phyloP scores from a whole-genome alignment of 2,329 filamentous ascomycete genomes.

The Ophiostoma montium region DNA sequence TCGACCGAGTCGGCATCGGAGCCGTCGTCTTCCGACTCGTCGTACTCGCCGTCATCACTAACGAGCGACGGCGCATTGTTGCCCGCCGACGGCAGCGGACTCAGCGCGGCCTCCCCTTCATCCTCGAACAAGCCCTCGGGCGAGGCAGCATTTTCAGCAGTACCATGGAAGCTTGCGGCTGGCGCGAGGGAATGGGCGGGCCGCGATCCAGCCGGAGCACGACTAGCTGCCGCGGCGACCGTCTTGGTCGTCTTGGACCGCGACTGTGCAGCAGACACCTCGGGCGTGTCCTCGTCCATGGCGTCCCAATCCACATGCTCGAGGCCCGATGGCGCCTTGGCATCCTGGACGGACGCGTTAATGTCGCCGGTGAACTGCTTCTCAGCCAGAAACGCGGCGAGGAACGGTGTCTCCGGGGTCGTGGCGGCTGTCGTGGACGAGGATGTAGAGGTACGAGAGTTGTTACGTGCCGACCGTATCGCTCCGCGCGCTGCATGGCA shows the following conservation, averaged over 20 bases:
- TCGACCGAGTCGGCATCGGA: constrained; percentile 47
- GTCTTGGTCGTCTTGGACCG: background rate
- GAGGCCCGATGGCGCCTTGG: constrained; percentile 40
- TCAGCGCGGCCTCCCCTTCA: constrained; percentile 45
- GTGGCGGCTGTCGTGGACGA: too few relatives aligned
- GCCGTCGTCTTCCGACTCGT: constrained; percentile 53
- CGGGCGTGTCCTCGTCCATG: background rate
- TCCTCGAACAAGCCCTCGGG: constrained; percentile 25
- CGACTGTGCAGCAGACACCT: background rate
- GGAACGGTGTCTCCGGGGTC: constrained; percentile 39
- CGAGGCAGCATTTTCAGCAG: background rate
- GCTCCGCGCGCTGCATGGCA: constrained; percentile 16
- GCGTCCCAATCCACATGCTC: constrained; percentile 28
- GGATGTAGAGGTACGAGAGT: background rate
- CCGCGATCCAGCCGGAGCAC: constrained; percentile 45
- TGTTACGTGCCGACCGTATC: background rate
- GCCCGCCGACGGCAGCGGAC: constrained; percentile 54
- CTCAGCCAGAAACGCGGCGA: constrained; percentile 50
- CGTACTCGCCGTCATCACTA: constrained; percentile 68
- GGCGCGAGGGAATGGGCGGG: constrained; percentile 24
- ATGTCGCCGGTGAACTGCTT: constrained; percentile 49
- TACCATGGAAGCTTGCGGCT: constrained; percentile 13
- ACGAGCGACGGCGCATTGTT: constrained; percentile 69
- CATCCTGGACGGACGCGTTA: constrained; percentile 41
- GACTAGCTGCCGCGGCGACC: constrained; percentile 26